A percentile compares a stretch with the other conserved stretches of the same genome.
These are phyloP conservation scores for Cystobasidium slooffiae DNA, from an alignment of 1,284 basidiomycete genomes.

Conservation along the genomic window DNA sequence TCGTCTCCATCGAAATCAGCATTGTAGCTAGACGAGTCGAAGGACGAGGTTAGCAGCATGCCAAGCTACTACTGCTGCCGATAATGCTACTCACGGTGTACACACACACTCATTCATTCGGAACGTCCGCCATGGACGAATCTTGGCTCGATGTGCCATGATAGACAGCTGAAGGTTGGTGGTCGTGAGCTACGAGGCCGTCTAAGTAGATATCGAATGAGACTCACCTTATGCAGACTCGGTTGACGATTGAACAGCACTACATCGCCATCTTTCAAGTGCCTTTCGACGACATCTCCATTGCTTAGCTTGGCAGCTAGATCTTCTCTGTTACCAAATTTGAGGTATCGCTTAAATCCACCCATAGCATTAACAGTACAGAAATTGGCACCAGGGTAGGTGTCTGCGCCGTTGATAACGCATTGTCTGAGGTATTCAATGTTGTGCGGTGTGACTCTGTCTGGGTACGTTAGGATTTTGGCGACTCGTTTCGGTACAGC, in stretches of 20 bases:
- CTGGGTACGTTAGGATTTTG: conserved; percentile 94
- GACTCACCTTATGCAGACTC: conserved; percentile 77
- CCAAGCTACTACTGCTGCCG: background rate
- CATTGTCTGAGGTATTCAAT: conserved; percentile 77
- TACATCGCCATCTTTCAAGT: conserved; percentile 94
- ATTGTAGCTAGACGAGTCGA: conserved; percentile 67
- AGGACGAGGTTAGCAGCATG: background rate
- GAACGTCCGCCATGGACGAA: conserved; percentile 97
- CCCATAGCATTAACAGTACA: conserved; percentile 68
- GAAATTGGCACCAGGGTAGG: conserved; percentile 96
- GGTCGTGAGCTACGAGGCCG: background rate
- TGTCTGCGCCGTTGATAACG: conserved; percentile 85
- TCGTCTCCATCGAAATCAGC: conserved; percentile 99
- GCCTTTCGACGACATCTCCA: conserved; percentile 90
- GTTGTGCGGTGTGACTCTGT: conserved; percentile 91
- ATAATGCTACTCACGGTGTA: conserved; percentile 65
- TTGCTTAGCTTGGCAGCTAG: conserved; percentile 75
- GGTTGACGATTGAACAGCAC: conserved; percentile 99
- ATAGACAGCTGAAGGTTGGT: conserved; percentile 72
- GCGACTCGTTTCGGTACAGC: conserved; percentile 96
- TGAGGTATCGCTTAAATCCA: conserved; percentile 79
- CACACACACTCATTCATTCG: conserved; percentile 99
- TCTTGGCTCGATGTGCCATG: conserved; percentile 96
- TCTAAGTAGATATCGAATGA: background rate
- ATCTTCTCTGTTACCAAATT: conserved; percentile 72